Evolutionary conservation across 768 basidiomycete genomes (phyloP), one percentile per base, ranked within the genome.

Genomic region (Solioccasus polychromus): DNA sequence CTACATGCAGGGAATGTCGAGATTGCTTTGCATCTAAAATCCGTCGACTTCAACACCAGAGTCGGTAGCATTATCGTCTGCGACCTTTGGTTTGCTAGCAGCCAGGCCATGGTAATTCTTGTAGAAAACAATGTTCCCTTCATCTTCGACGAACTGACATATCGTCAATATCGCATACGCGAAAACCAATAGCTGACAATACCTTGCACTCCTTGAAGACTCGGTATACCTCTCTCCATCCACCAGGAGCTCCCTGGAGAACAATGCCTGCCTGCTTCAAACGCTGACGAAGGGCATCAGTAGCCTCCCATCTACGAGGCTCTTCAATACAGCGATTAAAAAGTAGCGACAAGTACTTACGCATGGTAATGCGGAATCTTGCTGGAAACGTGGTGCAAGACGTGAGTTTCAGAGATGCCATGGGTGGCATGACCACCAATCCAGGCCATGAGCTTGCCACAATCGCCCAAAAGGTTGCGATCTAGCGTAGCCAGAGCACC

Each of bases 311-410:
- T 65, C 84, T 84, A 48, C 17, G 10, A 35, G 4, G 30, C 31
- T 6, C 19, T 31, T 58, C 18, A 53, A 39, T n/a, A n/a, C 7
- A 18, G 12, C 6, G 18, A 1, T 0, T 19, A 23, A 17, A n/a
- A 34, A 22, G 30, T 8, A 17, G 31, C 8, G 0, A 36, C 17
- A 29, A 17, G 17, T 5, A 15, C 78, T 57, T 59, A 84, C 71
- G 89, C 88, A 51, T 91, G 72, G 66, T 92, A 97, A 67, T 99
- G 95, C 17, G 95, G 95, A 53, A 99, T 97, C 73, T 94, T 95
- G 78, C 86, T 90, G 50, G 78, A 82, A 49, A 95, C 80, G 67
- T 98, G 95, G 69, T 98, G 95, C 19, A 82, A 70, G 46, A 96
- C 85, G 65, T 95, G 92, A 24, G 92, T 95, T 73, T 95, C 92